phyloP scores from a whole-genome alignment of 352 stramenopile species.

The Phytophthora melonis region DNA sequence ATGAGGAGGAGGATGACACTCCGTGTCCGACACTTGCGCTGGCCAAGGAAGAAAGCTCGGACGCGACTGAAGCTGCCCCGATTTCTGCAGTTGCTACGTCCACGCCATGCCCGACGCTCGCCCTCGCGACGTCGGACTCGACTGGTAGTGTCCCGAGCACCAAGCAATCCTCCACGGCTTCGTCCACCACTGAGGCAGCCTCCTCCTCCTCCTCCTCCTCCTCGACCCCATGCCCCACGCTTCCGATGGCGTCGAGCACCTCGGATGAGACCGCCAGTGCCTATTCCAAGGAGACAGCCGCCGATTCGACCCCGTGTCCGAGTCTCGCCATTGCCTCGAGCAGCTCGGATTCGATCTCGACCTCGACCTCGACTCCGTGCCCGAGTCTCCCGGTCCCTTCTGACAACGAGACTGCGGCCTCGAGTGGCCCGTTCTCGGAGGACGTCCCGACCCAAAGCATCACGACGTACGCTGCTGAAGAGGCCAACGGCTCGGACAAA shows the following conservation, averaged over 20 bases:
- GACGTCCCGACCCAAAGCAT: constrained; percentile 5
- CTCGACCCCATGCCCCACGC: constrained; percentile 10
- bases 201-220: neutral
- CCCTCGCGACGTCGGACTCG: constrained; percentile 1
- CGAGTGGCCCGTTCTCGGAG: constrained; percentile 1
- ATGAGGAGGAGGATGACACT: neutral
- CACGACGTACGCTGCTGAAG: constrained; percentile 9
- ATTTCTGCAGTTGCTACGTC: neutral
- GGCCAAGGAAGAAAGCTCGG: neutral
- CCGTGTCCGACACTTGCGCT: constrained; percentile 20
- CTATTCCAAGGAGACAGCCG: neutral
- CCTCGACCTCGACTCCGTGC: constrained; percentile 1
- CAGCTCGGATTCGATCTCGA: no score
- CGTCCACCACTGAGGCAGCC: neutral
- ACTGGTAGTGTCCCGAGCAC: neutral
- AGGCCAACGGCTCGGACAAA: neutral
- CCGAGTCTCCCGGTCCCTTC: constrained; percentile 8
- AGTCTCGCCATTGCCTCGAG: neutral
- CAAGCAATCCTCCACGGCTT: neutral
- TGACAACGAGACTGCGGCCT: constrained; percentile 6
- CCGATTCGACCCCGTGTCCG: constrained; percentile 4
- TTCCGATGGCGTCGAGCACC: constrained; percentile 2
- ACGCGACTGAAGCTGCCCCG: neutral
- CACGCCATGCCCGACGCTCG: constrained; percentile 1
- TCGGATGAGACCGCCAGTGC: neutral